Percentiles rank a stretch among this genome's conserved stretches.
These are phyloP conservation scores for Globisporangium sylvaticum DNA, from an alignment of 352 stramenopile species.

Conservation along the genomic window DNA sequence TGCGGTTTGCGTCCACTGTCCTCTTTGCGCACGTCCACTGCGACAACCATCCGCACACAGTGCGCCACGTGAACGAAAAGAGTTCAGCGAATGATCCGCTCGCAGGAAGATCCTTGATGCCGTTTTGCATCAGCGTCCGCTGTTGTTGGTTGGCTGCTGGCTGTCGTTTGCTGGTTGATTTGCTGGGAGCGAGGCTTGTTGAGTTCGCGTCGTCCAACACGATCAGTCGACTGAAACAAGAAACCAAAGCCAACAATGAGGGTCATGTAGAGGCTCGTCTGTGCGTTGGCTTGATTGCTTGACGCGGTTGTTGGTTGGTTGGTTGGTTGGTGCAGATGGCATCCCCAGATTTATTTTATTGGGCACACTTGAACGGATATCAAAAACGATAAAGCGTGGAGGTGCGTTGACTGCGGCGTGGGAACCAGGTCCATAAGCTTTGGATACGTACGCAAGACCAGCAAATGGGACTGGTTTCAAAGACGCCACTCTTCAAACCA, in stretches of 20 bases:
- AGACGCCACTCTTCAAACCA: not conserved
- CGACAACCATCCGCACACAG: not conserved
- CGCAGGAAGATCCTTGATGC: too few species aligned
- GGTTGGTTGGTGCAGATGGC: not conserved
- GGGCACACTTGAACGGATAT: too few species aligned
- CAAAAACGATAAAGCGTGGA: not conserved
- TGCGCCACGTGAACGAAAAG: not conserved
- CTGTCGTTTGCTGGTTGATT: too few species aligned
- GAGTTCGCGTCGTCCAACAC: conserved; percentile 7
- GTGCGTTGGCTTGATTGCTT: not conserved
- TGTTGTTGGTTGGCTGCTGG: too few species aligned
- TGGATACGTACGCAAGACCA: not conserved
- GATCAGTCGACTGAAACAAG: not conserved
- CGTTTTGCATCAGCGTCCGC: too few species aligned
- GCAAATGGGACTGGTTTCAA: not conserved
- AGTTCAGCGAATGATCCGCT: not conserved
- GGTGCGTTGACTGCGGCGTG: not conserved
- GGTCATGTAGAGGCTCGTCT: not conserved
- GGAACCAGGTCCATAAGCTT: not conserved
- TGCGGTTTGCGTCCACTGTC: not conserved
- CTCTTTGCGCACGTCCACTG: not conserved
- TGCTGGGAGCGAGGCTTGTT: not conserved
- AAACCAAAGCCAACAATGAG: not conserved
- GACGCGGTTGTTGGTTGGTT: too few species aligned
- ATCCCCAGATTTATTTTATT: not conserved